Base-by-base conservation (phyloP, 2,329 filamentous ascomycete species). In the Colletotrichum sp. region DNA sequence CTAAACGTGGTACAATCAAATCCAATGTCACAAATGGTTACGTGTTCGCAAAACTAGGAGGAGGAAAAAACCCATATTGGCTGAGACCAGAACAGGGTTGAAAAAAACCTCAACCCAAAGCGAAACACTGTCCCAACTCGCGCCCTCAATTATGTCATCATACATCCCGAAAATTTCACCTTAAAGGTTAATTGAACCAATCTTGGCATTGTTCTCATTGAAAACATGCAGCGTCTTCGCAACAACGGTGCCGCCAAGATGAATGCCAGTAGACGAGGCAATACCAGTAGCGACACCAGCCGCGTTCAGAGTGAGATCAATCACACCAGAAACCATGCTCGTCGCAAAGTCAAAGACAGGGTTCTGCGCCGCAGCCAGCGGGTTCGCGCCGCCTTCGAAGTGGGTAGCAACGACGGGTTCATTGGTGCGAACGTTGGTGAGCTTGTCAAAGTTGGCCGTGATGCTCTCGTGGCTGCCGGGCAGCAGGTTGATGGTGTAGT, bases 151-250 rank as follows among this genome's bases (percentile, higher is more conserved):
- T 2, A 26, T 1, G 24, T 7, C 10, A 26, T 18, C 7, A 26
- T 26, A 5, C 5, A 4, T 6, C 21, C n/a, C 21, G 1, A 16
- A 57, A 2, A 0, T 2, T 16, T 5, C 12, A 57, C 3, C 6
- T 57, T 1, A 9, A 28, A 57, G 52, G 24, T 12, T 16, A 0
- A 28, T 28, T 0, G 55, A 28, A 0, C 24, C 13, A 10, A 59
- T 59, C 7, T 59, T 18, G 5, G 24, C 55, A 6, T 28, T 28
- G 24, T 59, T 28, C 55, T 28, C 4, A 1, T 59, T 59, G 24
- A 28, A 59, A 1, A 28, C 24, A 59, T 28, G 24, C 0, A 28
- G 15, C 2, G 55, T 28, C 24, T 59, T 59, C 24, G 55, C 55
- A 28, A 59, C 24, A 2, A 28, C 24, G 0, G 55, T 10, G 15